Conservation (phyloP, 179 eudicot species). For the Dionaea muscipula region DNA sequence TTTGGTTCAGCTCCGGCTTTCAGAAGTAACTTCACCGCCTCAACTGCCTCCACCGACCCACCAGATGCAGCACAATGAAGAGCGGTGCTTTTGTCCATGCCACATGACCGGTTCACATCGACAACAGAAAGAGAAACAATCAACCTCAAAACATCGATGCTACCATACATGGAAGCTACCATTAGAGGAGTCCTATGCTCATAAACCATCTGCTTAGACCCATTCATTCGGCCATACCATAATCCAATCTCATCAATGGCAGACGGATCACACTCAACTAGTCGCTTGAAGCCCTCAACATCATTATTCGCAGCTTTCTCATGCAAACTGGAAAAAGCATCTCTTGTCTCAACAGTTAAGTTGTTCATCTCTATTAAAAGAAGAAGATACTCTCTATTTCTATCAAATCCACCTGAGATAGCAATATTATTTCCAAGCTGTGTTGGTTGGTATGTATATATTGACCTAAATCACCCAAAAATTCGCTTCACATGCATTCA, state of each 20-base stretch:
- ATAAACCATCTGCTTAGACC: constrained; percentile 45
- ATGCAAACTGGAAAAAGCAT: constrained; percentile 40
- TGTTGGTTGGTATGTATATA: too few species aligned
- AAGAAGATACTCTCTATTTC: too few species aligned
- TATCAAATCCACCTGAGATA: too few species aligned
- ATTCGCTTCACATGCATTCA: too few species aligned
- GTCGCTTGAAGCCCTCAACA: constrained; percentile 31
- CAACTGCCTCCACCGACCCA: constrained; percentile 36
- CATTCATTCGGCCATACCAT: constrained; percentile 53
- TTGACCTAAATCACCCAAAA: too few species aligned
- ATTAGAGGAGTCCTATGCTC: constrained; percentile 52
- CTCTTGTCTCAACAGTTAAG: constrained; percentile 45
- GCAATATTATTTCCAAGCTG: too few species aligned
- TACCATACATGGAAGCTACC: constrained; percentile 57
- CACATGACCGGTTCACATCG: constrained; percentile 46
- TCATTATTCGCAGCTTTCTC: constrained; percentile 60
- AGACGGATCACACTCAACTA: constrained; percentile 25
- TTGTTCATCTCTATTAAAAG: constrained; percentile 22
- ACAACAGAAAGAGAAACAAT: constrained; percentile 34
- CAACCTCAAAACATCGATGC: constrained; percentile 36
- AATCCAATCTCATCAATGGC: constrained; percentile 33
- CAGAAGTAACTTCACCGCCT: constrained; percentile 37
- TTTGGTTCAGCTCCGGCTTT: constrained; percentile 48
- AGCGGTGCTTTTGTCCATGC: constrained; percentile 40
- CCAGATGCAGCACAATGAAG: constrained; percentile 68